Evolutionary conservation across 768 basidiomycete species (phyloP), one percentile per base, ranked within the genome.

Genomic region (Cystobasidium tubakii): DNA sequence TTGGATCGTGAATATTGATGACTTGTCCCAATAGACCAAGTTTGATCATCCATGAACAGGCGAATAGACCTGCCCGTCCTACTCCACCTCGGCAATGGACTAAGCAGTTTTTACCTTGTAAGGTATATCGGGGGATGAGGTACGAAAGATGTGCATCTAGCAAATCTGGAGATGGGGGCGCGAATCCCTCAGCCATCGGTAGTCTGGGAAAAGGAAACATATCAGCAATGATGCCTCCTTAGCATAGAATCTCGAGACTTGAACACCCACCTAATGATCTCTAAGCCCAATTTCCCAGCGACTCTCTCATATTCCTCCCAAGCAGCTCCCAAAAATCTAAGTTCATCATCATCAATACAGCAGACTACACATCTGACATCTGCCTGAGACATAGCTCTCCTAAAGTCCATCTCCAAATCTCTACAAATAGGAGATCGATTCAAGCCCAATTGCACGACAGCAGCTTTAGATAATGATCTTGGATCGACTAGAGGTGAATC

Each of bases 21-120:
- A 39, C 66, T 44, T 53, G 72, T 42, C 79, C 79, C 13, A 94
- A 79, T n/a, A 96, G 84, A 2, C 93, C 94, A 75, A 96, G 87
- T 80, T 90, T 91, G 73, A 95, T 84, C 80, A 90, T 85, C 94
- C 94, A 97, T 78, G 90, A 92, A 77, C 89, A 91, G 1, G 92
- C 93, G 55, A 97, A 84, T 29, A 97, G 84, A 0, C 94, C 95
- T 0, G 94, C 95, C 21, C 94, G 86, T 1, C 94, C 94, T 7
- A 98, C 89, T 1, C 95, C 95, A 19, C 94, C 94, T 21, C 94
- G 87, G 80, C 95, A 98, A 77, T 97, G 95, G 15, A 89, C 89
- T 13, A 95, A 85, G 10, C 93, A 85, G 10, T 86, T 84, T 0
- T 86, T 79, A 1, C 93, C 91, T 4, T 82, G 83, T 1, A 93